Base-by-base conservation (phyloP, 306 rosid species). In the Cicer judaicum region DNA sequence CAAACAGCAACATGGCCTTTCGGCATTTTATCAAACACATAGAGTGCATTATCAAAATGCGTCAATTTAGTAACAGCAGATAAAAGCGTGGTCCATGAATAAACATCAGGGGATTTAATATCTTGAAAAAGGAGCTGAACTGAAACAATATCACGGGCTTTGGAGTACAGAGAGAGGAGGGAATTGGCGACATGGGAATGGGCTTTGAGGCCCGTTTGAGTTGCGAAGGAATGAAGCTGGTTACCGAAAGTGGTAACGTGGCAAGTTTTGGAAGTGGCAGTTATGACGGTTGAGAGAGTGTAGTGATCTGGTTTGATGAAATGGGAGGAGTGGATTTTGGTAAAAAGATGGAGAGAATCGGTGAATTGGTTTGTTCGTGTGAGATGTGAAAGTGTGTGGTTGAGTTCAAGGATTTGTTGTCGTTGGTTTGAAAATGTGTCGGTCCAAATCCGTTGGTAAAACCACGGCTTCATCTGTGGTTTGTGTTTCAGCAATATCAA, bases 21-120 rank as follows among this genome's bases (percentile, higher is more conserved):
- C 0, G 90, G 93, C 87, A 81, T 85, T 85, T 66, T 9, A 54
- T 79, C 96, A 50, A 89, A 89, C 49, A 88, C 8, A 40, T 84
- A 65, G 13, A 52, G 72, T 6, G 90, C 97, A 76, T 81, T 61
- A 6, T 52, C 78, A 46, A 89, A 7, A 13, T 38, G 47, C 7
- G 83, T 91, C 44, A 87, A 69, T 82, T 86, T 88, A 2, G 84
- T 42, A 48, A 68, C 81, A 7, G 90, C 92, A 5, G 90, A 87
- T 3, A 92, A 48, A 61, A 92, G 12, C 0, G 90, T 92, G n/a
- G 97, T 92, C 96, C 93, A 87, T 0, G 96, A 85, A 68, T 87
- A 92, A 2, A 72, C 88, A 80, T 89, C 92, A 0, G 93, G 89
- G 71, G 0, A 42, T 39, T 21, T 76, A 47, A 84, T 83, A 52